Conservation (phyloP, 2,329 filamentous ascomycete genomes). For the Balansia obtecta region DNA sequence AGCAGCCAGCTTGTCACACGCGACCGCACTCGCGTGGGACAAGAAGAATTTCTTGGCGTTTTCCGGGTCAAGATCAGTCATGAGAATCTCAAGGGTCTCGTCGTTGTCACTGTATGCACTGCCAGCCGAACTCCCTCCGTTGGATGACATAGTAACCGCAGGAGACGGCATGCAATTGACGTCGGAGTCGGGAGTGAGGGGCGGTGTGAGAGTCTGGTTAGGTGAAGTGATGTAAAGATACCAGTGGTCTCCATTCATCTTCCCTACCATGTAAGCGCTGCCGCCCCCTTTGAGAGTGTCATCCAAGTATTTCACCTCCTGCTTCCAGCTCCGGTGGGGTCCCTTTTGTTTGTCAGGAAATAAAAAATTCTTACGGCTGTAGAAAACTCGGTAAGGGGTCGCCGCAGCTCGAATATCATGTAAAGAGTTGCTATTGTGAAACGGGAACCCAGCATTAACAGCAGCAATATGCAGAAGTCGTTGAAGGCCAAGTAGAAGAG, state of each 20-base stretch:
- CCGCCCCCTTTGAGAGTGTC: conserved; percentile 83
- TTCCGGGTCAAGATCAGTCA: conserved; percentile 58
- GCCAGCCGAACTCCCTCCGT: conserved; percentile 27
- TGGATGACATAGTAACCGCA: conserved; percentile 42
- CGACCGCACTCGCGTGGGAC: conserved; percentile 72
- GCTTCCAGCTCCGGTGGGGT: conserved; percentile 93
- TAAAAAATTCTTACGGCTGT: conserved; percentile 96
- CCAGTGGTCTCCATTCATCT: conserved; percentile 99
- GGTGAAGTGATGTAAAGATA: conserved; percentile 94
- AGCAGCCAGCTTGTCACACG: conserved; percentile 64
- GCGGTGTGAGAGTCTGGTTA: conserved; percentile 66
- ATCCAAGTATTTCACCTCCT: conserved; percentile 88
- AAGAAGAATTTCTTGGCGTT: conserved; percentile 61
- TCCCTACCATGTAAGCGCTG: conserved; percentile 98
- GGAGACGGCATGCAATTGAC: conserved; percentile 21
- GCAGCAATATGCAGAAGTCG: conserved; percentile 89
- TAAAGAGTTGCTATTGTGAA: conserved; percentile 53
- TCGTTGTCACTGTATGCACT: conserved; percentile 40
- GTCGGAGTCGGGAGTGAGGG: conserved; percentile 57
- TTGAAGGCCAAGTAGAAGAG: conserved; percentile 75
- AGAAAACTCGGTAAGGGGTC: conserved; percentile 90
- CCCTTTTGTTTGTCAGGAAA: conserved; percentile 90
- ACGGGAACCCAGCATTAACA: conserved; percentile 76
- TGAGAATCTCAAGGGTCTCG: conserved; percentile 64
- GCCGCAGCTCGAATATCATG: conserved; percentile 63